Evolutionary conservation across 2,329 filamentous ascomycete genomes (phyloP).

Genomic region (Aspergillus sp.): DNA sequence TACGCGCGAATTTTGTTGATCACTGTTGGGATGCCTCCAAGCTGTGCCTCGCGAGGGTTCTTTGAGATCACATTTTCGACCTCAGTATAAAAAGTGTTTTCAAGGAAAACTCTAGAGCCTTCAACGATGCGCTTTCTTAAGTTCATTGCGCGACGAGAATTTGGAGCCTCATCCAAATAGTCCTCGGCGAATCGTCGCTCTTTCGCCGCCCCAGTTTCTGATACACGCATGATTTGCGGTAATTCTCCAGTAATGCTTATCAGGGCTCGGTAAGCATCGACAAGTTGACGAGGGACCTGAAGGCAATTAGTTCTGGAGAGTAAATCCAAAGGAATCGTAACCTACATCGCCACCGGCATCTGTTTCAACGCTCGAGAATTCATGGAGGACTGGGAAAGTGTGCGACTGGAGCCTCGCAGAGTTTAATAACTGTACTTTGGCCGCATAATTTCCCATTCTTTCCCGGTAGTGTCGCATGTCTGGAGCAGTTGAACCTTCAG

Average conservation of each 20-base stretch:
- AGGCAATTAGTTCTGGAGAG: conserved; percentile 15
- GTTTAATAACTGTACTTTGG: conserved; percentile 78
- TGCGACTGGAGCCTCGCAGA: conserved; percentile 64
- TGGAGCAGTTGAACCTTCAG: conserved; percentile 50
- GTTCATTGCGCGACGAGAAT: conserved; percentile 61
- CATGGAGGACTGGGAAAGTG: conserved; percentile 71
- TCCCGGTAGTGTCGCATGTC: conserved; percentile 77
- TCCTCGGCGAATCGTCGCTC: conserved; percentile 74
- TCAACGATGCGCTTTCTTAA: conserved; percentile 77
- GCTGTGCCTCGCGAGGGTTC: conserved; percentile 82
- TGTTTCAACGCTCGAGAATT: conserved; percentile 72
- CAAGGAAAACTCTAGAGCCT: conserved; percentile 76
- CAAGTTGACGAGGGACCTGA: conserved; percentile 69
- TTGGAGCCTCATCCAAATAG: conserved; percentile 73
- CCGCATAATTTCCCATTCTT: conserved; percentile 78
- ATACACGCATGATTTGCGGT: conserved; percentile 56
- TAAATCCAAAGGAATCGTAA: conserved; percentile 9
- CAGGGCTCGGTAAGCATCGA: conserved; percentile 80
- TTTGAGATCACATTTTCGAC: conserved; percentile 76
- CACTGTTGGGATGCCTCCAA: conserved; percentile 84
- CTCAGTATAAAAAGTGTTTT: conserved; percentile 75
- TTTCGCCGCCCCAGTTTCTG: conserved; percentile 64
- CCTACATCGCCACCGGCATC: conserved; percentile 65
- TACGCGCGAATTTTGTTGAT: conserved; percentile 92
- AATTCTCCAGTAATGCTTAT: conserved; percentile 76